Evolutionary conservation across 2,329 filamentous ascomycete genomes (phyloP), one percentile per base, ranked within the genome.

Genomic region (Trichoderma pleuroti): DNA sequence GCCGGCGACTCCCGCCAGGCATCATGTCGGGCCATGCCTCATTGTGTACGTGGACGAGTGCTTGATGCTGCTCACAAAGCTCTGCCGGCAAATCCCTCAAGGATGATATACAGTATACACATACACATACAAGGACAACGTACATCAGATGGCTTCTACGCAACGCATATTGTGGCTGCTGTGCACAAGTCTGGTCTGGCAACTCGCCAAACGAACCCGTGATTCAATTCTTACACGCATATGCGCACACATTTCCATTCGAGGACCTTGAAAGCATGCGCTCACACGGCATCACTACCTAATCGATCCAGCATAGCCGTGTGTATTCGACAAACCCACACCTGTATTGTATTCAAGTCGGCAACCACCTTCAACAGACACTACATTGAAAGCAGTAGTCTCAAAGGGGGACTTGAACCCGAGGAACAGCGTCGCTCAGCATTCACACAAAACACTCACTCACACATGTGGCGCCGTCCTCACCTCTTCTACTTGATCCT

Each of bases 1-100:
- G 18, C 30, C 67, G 67, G 67, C 67, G 67, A 70, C 46, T 63
- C 67, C 67, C 67, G 66, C 21, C 52, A 18, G 26, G 12, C 36
- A 5, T 30, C 16, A 32, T 11, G 26, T 21, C 32, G 65, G 7
- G 1, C n/a, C 21, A 18, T 52, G n/a, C 28, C 56, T 59, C 10
- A 9, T 1, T 21, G 42, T n/a, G 42, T 56, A 26, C 4, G 42
- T n/a, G 42, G 30, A 26, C 4, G 26, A 10, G 14, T 34, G 14
- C 0, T 12, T 8, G 30, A 12, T 21, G 28, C 56, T 59, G 28
- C 56, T 34, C 24, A 16, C 21, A 16, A 36, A 14, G 21, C 24
- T 36, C 30, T 21, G 24, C 16, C 16, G 8, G 12, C 42, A 2
- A 59, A 0, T 9, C 4, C n/a, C 12, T 7, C 60, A 4, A 9